A percentile compares a stretch with the other conserved stretches of the same genome.
phyloP scores from a whole-genome alignment of 768 basidiomycete species.

The Daedalea quercina region DNA sequence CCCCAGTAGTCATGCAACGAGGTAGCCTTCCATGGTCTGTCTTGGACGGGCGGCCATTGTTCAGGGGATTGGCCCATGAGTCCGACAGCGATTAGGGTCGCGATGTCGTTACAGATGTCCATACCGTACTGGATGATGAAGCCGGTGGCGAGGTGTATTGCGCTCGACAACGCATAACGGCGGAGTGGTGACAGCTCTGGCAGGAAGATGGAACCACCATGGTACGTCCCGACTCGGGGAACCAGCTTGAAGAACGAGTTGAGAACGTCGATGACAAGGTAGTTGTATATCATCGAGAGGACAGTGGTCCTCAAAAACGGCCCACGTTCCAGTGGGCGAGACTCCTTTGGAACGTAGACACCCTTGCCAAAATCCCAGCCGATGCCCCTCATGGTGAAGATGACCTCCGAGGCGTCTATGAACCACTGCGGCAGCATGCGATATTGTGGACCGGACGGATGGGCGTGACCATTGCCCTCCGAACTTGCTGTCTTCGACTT shows the following conservation, averaged over 20 bases:
- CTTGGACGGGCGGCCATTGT: slow-evolving; percentile 70
- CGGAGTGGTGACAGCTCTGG: slow-evolving; percentile 38
- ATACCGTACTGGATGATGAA: slow-evolving; percentile 59
- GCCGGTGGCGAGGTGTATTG: slow-evolving; percentile 56
- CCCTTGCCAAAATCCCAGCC: slow-evolving; percentile 64
- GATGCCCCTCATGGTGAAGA: slow-evolving; percentile 54
- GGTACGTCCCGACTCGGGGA: slow-evolving; percentile 56
- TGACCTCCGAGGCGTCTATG: slow-evolving; percentile 56
- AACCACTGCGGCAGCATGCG: slow-evolving; percentile 30
- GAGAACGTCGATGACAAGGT: slow-evolving; percentile 53
- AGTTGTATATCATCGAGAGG: slow-evolving; percentile 30
- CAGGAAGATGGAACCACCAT: slow-evolving; percentile 68
- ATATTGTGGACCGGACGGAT: background rate
- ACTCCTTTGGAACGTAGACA: slow-evolving; percentile 45
- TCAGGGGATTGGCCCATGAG: slow-evolving; percentile 44
- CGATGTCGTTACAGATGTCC: slow-evolving; percentile 53
- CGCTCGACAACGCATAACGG: slow-evolving; percentile 58
- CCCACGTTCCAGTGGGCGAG: slow-evolving; percentile 42
- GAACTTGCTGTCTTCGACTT: background rate
- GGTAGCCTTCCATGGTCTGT: slow-evolving; percentile 59
- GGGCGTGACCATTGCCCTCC: slow-evolving; percentile 2
- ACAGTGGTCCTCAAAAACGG: slow-evolving; percentile 43
- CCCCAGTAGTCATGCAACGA: slow-evolving; percentile 75
- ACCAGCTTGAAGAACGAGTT: slow-evolving; percentile 61
- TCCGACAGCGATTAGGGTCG: slow-evolving; percentile 55